A percentile compares a stretch with the other conserved stretches of the same genome.
phyloP scores from a whole-genome alignment of 1,139 yeast genomes.

The Diutina sp. region DNA sequence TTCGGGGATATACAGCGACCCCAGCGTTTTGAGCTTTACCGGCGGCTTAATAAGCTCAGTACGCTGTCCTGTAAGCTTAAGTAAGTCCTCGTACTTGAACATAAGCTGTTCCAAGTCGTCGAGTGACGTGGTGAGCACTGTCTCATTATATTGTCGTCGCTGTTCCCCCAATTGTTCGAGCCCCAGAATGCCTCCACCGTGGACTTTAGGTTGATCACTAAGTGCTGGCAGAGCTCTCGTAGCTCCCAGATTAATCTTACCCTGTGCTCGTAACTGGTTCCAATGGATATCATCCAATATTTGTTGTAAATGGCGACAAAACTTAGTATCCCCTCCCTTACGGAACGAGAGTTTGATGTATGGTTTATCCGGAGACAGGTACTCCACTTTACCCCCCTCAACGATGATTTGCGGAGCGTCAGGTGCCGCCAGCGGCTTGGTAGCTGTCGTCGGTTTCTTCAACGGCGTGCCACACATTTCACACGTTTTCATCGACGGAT shows the following conservation, averaged over 20 bases:
- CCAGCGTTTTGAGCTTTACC: conserved; percentile 16
- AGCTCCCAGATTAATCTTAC: conserved; percentile 2
- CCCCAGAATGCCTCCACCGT: conserved; percentile 51
- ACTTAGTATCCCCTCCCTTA: conserved; percentile 41
- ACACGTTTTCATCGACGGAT: conserved; percentile 63
- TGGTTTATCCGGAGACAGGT: conserved; percentile 17
- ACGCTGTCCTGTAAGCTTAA: conserved; percentile 34
- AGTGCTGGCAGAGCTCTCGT: conserved; percentile 7
- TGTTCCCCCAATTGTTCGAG: conserved; percentile 49
- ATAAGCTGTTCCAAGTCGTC: conserved; percentile 69
- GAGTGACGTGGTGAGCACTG: conserved; percentile 53
- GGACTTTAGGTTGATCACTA: conserved; percentile 3
- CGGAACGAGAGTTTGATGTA: conserved; percentile 51
- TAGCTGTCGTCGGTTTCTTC: not conserved
- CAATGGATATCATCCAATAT: conserved; percentile 35
- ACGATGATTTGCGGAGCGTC: conserved; percentile 4
- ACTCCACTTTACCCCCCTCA: conserved; percentile 8
- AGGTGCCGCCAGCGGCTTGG: conserved; percentile 5
- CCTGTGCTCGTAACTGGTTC: conserved; percentile 11
- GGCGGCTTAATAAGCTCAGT: conserved; percentile 24
- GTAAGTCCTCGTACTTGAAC: conserved; percentile 66
- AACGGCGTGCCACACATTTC: conserved; percentile 67
- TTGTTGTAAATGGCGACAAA: conserved; percentile 27
- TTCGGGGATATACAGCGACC: conserved; percentile 24
- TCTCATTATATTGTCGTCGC: conserved; percentile 47